Conservation (phyloP, 495 filamentous ascomycete genomes). For the Talaromyces proteolyticus region DNA sequence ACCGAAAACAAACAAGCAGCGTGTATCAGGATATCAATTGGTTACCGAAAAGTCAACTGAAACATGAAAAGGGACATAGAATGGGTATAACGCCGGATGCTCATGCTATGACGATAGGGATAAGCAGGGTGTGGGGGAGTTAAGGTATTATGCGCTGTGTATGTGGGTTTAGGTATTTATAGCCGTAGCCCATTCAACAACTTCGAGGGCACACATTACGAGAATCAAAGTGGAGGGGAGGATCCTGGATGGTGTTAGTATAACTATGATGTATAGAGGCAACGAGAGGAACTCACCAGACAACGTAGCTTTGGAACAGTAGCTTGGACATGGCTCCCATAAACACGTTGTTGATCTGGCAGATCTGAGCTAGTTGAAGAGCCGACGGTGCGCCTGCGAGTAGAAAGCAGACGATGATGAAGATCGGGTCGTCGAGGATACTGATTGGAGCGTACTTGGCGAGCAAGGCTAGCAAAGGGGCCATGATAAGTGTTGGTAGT, state of each 20-base stretch:
- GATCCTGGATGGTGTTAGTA: slow-evolving; percentile 56
- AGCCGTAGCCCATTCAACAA: slow-evolving; percentile 78
- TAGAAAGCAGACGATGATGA: slow-evolving; percentile 94
- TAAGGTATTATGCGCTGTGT: too few relatives aligned
- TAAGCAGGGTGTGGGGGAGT: too few relatives aligned
- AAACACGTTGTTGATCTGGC: slow-evolving; percentile 95
- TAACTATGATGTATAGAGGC: not conserved
- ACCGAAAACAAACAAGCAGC: too few relatives aligned
- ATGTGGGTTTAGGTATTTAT: slow-evolving; percentile 1
- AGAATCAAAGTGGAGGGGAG: slow-evolving; percentile 87
- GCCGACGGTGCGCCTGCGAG: slow-evolving; percentile 92
- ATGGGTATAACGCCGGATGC: too few relatives aligned
- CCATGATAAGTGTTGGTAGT: slow-evolving; percentile 86
- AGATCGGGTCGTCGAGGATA: slow-evolving; percentile 96
- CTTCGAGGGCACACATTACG: slow-evolving; percentile 87
- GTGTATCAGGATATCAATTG: too few relatives aligned
- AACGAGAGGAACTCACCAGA: slow-evolving; percentile 56
- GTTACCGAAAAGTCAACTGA: too few relatives aligned
- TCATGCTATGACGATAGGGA: too few relatives aligned
- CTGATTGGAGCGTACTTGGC: slow-evolving; percentile 91
- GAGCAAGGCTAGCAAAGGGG: slow-evolving; percentile 80
- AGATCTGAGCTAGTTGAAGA: slow-evolving; percentile 94
- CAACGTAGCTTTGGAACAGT: slow-evolving; percentile 95
- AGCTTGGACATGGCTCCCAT: slow-evolving; percentile 89
- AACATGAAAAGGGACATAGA: too few relatives aligned